Base-by-base conservation (phyloP, 768 basidiomycete species). In the Agrocybe pediades region DNA sequence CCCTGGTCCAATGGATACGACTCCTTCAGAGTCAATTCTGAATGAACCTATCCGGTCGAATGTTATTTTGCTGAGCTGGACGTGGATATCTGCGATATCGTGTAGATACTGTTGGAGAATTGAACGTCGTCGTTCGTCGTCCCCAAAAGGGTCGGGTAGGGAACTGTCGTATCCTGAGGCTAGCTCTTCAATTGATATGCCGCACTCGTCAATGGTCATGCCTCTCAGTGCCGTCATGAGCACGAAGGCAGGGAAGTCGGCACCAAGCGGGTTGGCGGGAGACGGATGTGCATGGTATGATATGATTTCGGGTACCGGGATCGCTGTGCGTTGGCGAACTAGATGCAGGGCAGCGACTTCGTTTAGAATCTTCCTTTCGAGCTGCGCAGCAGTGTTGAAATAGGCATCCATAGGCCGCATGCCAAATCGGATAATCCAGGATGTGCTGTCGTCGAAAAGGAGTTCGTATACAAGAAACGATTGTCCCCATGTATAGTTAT, bases 301-400 rank as follows among this genome's bases (percentile, higher is more conserved):
- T 40, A 73, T 67, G 53, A 74, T 67, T 51, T 65, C 63, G 26
- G 74, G 74, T 16, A 76, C 71, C 17, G 74, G 74, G 50, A 76
- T 74, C 2, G 70, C 68, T n/a, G 73, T 76, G 7, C 71, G 68
- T 54, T 71, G 62, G 25, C 69, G 69, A 39, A 76, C 74, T 41
- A 76, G 67, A 53, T 65, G 71, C 45, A 76, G 68, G 1, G 74
- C 70, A n/a, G 73, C 74, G 9, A 71, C 74, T 62, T 76, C 74
- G 59, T 76, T 76, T 30, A 72, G 62, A 40, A 76, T 76, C 62
- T 76, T 76, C 19, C 74, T 71, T 54, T 74, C 72, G 9, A 76
- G 70, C 57, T 76, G 74, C 25, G 69, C 73, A 20, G 73, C 64
- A 23, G 74, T 76, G 59, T 74, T 74, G 65, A 73, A 76, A 52